These are phyloP conservation scores for Gossypium ekmanianum DNA, from an alignment of 345 rosid genomes.

Conservation along the genomic window DNA sequence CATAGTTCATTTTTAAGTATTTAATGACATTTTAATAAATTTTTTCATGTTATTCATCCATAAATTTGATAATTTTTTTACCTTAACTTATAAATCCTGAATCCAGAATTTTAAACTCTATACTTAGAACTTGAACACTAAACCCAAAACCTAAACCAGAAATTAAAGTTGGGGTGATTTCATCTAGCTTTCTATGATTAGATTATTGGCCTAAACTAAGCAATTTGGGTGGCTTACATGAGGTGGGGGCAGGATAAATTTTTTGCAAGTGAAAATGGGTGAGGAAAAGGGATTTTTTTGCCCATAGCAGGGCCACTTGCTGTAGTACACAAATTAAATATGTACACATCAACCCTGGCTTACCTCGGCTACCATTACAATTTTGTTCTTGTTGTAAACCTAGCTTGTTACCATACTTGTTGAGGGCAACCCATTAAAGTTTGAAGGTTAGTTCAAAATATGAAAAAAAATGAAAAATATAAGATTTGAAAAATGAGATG, in stretches of 20 bases:
- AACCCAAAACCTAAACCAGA: no score
- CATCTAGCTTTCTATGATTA: neutral
- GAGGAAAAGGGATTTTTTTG: neutral
- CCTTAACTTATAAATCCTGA: fast-evolving
- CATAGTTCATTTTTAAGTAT: no score
- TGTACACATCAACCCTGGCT: neutral
- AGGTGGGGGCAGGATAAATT: neutral
- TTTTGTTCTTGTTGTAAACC: no score
- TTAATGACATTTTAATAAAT: no score
- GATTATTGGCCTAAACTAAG: neutral
- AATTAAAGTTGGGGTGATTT: neutral
- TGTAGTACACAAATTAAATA: neutral
- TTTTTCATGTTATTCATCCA: fast-evolving
- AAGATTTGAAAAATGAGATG: no score
- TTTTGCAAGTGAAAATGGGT: neutral
- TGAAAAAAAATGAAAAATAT: no score
- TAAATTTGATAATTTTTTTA: no score
- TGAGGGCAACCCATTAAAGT: no score
- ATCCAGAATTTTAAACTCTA: no score
- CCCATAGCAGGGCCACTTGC: slow-evolving; percentile 3
- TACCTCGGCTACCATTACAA: no score
- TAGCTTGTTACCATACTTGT: no score
- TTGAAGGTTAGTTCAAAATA: no score
- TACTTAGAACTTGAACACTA: fast-evolving
- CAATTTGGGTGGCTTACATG: slow-evolving; percentile 11